Evolutionary conservation across 2,329 filamentous ascomycete genomes (phyloP).

Genomic region (Proliferodiscus dingleyae): DNA sequence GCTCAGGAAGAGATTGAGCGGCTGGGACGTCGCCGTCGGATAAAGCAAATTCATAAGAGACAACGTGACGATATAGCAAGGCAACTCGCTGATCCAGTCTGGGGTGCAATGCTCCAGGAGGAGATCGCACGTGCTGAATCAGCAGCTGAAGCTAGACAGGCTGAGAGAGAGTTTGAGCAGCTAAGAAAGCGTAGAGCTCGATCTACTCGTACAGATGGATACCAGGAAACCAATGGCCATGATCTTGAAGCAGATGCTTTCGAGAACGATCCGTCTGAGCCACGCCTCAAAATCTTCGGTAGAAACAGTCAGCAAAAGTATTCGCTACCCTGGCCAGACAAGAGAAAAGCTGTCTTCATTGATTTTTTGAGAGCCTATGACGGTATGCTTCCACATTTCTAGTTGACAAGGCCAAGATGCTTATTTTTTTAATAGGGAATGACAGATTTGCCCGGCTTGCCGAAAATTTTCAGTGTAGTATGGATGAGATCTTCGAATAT

Average conservation of each 20-base stretch:
- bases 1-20: not conserved
- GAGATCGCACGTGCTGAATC: not conserved
- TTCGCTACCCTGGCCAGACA: constrained; percentile 2
- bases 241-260: constrained; percentile 8
- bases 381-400: constrained; percentile 1
- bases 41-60: not conserved
- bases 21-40: not conserved
- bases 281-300: constrained; percentile 13
- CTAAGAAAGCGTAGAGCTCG: not conserved
- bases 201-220: not conserved
- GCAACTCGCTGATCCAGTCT: not conserved
- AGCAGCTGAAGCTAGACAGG: not conserved
- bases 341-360: constrained; percentile 14
- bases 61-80: constrained; percentile 2
- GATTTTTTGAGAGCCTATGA: constrained; percentile 11
- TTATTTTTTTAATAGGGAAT: constrained; percentile 10
- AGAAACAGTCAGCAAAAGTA: constrained; percentile 12
- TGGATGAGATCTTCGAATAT: constrained; percentile 27
- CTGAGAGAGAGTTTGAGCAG: not conserved
- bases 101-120: no score
- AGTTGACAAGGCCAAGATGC: not conserved
- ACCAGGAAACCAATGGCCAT: not conserved
- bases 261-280: constrained; percentile 4
- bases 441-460: constrained; percentile 20
- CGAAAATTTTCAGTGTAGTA: constrained; percentile 15